A percentile compares a stretch with the other conserved stretches of the same genome.
Conservation (phyloP, 768 basidiomycete species). For the Tylopilus sp. region DNA sequence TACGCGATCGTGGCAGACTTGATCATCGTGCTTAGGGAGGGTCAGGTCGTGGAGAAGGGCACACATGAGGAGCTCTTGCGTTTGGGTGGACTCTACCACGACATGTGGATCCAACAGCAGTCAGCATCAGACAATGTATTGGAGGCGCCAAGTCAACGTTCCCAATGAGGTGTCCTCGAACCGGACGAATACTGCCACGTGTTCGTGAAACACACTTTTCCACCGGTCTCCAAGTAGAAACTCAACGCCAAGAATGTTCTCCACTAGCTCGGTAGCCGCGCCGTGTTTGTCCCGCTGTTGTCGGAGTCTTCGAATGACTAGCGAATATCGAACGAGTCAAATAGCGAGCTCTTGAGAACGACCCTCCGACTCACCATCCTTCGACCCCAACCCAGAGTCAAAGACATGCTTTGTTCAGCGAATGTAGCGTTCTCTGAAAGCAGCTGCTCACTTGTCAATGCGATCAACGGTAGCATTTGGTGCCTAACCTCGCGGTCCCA, state of each 20-base stretch:
- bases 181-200: not conserved
- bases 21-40: conserved; percentile 93
- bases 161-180: not conserved
- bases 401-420: too few relatives aligned
- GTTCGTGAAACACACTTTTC: not conserved
- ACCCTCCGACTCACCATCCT: too few relatives aligned
- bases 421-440: too few relatives aligned
- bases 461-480: not conserved
- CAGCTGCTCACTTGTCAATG: not conserved
- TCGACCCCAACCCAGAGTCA: too few relatives aligned
- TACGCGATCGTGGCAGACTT: conserved; percentile 54
- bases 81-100: conserved; percentile 64
- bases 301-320: not conserved
- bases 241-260: not conserved
- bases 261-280: too few relatives aligned
- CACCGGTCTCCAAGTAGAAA: not conserved
- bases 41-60: conserved; percentile 87
- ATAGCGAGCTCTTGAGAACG: not conserved
- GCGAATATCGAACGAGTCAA: too few relatives aligned
- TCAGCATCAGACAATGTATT: conserved; percentile 37
- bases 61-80: conserved; percentile 85
- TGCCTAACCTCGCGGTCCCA: not conserved
- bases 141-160: conserved; percentile 13
- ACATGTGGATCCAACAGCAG: conserved; percentile 86
- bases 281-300: not conserved